Percentiles rank a stretch among this genome's conserved stretches.
These are phyloP conservation scores for Flaveria brownii DNA, from an alignment of 129 eudicot species.

Conservation along the genomic window DNA sequence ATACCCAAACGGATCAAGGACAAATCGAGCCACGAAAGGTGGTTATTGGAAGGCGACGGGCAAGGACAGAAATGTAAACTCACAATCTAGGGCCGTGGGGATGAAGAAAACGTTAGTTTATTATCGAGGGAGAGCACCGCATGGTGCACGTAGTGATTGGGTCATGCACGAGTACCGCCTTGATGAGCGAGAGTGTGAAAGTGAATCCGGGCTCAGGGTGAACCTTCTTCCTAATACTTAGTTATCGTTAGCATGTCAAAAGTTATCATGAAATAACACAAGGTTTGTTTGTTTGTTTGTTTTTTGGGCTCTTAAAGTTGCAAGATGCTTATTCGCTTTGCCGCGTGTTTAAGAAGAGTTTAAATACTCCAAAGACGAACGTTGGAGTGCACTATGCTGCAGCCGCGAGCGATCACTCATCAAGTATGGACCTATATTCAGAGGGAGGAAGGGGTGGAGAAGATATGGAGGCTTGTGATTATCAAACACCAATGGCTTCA, in stretches of 20 bases:
- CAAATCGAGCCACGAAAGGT: conserved; percentile 89
- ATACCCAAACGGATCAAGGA: conserved; percentile 93
- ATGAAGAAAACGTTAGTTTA: conserved; percentile 98
- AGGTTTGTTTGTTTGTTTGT: not conserved
- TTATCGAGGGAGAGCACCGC: conserved; percentile 96
- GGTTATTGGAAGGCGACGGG: conserved; percentile 99
- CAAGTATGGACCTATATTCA: conserved; percentile 62
- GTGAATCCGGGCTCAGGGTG: conserved; percentile 79
- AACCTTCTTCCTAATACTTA: not conserved
- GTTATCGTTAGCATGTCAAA: not conserved
- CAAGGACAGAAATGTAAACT: conserved; percentile 82
- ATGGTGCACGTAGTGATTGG: conserved; percentile 94
- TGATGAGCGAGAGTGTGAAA: conserved; percentile 86
- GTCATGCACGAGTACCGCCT: conserved; percentile 97
- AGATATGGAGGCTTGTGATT: conserved; percentile 54
- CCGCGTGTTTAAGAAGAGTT: conserved; percentile 89
- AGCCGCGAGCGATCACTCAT: conserved; percentile 59
- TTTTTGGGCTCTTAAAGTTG: conserved; percentile 30
- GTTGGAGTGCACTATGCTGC: conserved; percentile 47
- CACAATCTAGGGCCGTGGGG: conserved; percentile 78
- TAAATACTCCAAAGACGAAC: conserved; percentile 56
- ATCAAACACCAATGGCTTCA: conserved; percentile 49
- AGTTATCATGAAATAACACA: conserved; percentile 6
- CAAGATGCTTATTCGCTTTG: conserved; percentile 96
- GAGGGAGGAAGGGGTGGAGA: conserved; percentile 84